Conservation (phyloP, 768 basidiomycete genomes). For the Mycena pura region DNA sequence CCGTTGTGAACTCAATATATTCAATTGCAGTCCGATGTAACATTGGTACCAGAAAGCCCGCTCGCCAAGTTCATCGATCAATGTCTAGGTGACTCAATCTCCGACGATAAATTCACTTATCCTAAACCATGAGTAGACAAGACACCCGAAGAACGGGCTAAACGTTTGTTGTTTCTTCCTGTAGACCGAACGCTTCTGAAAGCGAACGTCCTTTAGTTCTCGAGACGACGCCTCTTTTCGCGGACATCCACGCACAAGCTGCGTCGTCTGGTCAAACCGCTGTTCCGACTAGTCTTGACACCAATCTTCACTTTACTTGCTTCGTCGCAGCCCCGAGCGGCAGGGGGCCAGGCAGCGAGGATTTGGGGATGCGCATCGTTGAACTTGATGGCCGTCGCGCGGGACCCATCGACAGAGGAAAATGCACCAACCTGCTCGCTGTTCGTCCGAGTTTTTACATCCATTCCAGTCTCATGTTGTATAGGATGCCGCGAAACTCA, state of each 20-base stretch:
- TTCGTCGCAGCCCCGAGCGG: conserved; percentile 73
- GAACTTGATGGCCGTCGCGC: conserved; percentile 84
- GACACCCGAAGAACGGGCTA: conserved; percentile 75
- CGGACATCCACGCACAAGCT: conserved; percentile 74
- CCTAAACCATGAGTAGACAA: conserved; percentile 50
- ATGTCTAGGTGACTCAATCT: conserved; percentile 54
- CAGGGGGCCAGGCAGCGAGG: conserved; percentile 27
- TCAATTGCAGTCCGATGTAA: conserved; percentile 57
- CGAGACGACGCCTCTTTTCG: conserved; percentile 78
- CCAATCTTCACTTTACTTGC: conserved; percentile 86
- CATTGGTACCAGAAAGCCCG: conserved; percentile 60
- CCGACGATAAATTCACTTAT: background rate
- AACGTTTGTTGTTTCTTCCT: conserved; percentile 33
- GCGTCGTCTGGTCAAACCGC: conserved; percentile 74
- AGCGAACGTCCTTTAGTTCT: conserved; percentile 50
- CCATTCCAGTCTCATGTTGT: background rate
- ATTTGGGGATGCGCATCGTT: conserved; percentile 58
- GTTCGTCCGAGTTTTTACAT: conserved; percentile 37
- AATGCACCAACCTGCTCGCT: conserved; percentile 62
- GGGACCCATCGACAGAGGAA: conserved; percentile 84
- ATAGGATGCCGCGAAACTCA: conserved; percentile 70
- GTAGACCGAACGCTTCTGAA: background rate
- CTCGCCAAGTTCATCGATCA: conserved; percentile 71
- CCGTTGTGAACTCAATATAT: background rate
- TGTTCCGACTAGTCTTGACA: conserved; percentile 68